Base-by-base conservation (phyloP, 257 asterid genomes). In the Fraxinus anomala region DNA sequence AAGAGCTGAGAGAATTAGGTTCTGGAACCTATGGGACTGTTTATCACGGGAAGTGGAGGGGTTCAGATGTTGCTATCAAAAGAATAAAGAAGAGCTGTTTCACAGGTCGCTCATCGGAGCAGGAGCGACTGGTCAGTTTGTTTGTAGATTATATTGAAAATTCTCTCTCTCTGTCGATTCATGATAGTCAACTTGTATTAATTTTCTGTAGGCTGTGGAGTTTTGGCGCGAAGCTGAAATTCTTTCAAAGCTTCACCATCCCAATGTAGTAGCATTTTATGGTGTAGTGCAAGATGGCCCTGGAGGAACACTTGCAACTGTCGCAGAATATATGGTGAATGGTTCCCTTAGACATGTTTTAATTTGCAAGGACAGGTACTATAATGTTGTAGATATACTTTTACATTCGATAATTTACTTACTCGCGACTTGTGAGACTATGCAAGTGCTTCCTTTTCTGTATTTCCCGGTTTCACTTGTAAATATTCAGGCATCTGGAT, bases 281-380 rank as follows among this genome's bases (percentile, higher is more conserved):
- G 98, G 98, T 63, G 98, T 94, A 5, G 98, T 92, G 83, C 89
- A 94, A 86, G 98, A 94, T 86, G 96, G 98, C 74, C 97, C 98
- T 11, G 97, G 98, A 28, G 96, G 96, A 74, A 94, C 98, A 28
- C 92, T 92, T 76, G 97, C 98, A 24, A 94, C 98, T 17, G 97
- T 89, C 68, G 84, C 97, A 68, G 97, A 94, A 81, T 94, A 78
- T 90, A 94, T 94, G 98, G 96, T 94, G 77, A 90, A 94, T 80
- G 98, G 97, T 37, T 94, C 98, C 79, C 92, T 94, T 68, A 89
- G 97, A 79, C 98, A 88, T 84, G 96, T 87, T 73, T 84, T 91
- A 77, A 84, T 94, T 80, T 81, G 90, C 82, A 94, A 89, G 88
- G 96, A 92, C 34, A 91, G 98, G 97, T 92, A 86, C 56, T 40